Conservation (phyloP, 345 rosid species). For the Arabidopsis suecica region DNA sequence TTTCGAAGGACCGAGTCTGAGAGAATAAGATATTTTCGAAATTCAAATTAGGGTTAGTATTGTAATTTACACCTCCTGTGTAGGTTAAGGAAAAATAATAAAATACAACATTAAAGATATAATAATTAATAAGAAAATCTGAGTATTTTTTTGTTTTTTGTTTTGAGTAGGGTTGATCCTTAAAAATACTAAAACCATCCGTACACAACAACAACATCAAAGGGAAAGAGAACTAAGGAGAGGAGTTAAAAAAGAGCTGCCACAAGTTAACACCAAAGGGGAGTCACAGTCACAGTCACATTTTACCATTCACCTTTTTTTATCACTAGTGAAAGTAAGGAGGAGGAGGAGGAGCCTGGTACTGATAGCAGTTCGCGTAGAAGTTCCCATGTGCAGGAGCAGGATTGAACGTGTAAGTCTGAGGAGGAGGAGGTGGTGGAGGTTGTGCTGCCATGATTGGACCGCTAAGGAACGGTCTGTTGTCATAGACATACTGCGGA, state of each 20-base stretch:
- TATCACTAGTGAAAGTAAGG: slow-evolving; percentile 64
- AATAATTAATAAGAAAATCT: slow-evolving; percentile 52
- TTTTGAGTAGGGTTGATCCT: slow-evolving; percentile 48
- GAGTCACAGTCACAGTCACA: slow-evolving; percentile 68
- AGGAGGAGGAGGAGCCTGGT: slow-evolving; percentile 69
- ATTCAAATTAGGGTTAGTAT: slow-evolving; percentile 7
- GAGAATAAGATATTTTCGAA: slow-evolving; percentile 26
- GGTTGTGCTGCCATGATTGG: slow-evolving; percentile 62
- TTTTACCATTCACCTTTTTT: slow-evolving; percentile 39
- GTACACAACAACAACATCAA: slow-evolving; percentile 54
- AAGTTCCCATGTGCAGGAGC: slow-evolving; percentile 79
- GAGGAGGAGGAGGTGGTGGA: slow-evolving; percentile 65
- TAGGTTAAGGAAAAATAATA: neutral
- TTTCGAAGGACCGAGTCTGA: neutral
- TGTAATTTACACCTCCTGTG: neutral
- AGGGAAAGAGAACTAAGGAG: slow-evolving; percentile 34
- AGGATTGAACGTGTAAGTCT: slow-evolving; percentile 72
- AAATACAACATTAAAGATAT: slow-evolving; percentile 54
- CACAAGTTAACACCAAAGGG: slow-evolving; percentile 44
- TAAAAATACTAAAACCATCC: slow-evolving; percentile 68
- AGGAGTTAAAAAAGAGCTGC: slow-evolving; percentile 42
- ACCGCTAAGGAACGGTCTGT: slow-evolving; percentile 69
- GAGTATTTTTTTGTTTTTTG: slow-evolving; percentile 33
- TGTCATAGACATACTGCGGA: slow-evolving; percentile 80
- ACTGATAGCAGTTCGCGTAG: slow-evolving; percentile 93